A percentile compares a stretch with the other conserved stretches of the same genome.
Conservation (phyloP, 78 protist genomes). For the Diacronema lutheri region DNA sequence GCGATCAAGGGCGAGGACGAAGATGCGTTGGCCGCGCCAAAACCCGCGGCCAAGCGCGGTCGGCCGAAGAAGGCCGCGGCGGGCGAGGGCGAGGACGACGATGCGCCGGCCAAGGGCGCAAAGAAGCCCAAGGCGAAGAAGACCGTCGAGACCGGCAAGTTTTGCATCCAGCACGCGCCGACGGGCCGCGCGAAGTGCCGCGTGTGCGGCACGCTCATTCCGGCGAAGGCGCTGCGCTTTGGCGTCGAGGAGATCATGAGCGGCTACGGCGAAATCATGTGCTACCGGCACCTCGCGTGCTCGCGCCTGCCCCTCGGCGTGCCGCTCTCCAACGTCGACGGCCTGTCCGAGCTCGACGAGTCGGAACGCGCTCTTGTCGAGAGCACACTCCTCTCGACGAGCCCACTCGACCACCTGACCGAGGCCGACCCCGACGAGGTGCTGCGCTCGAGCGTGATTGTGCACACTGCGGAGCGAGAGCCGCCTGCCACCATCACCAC, state of each 20-base stretch:
- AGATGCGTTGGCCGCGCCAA: too few relatives aligned
- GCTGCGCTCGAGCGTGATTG: not conserved
- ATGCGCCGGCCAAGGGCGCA: not conserved
- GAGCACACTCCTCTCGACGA: not conserved
- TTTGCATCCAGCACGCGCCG: not conserved
- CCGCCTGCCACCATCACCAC: not conserved
- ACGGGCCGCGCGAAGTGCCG: slow-evolving; percentile 6
- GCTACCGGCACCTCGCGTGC: not conserved
- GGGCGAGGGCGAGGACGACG: not conserved
- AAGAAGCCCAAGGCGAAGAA: not conserved
- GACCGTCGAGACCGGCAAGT: not conserved
- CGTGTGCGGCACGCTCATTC: slow-evolving; percentile 1
- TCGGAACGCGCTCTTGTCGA: not conserved
- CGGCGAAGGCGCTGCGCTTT: not conserved
- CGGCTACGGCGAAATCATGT: not conserved
- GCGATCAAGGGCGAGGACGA: too few relatives aligned
- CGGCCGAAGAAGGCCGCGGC: too few relatives aligned
- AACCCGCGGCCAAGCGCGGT: too few relatives aligned
- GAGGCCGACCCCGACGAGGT: not conserved
- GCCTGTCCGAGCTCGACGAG: not conserved
- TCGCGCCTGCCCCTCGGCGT: not conserved
- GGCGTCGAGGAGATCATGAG: not conserved
- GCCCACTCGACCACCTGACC: not conserved
- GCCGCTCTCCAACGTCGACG: not conserved
- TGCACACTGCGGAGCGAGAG: not conserved